phyloP scores from a whole-genome alignment of 352 stramenopile species.

The Globisporangium spiculum region DNA sequence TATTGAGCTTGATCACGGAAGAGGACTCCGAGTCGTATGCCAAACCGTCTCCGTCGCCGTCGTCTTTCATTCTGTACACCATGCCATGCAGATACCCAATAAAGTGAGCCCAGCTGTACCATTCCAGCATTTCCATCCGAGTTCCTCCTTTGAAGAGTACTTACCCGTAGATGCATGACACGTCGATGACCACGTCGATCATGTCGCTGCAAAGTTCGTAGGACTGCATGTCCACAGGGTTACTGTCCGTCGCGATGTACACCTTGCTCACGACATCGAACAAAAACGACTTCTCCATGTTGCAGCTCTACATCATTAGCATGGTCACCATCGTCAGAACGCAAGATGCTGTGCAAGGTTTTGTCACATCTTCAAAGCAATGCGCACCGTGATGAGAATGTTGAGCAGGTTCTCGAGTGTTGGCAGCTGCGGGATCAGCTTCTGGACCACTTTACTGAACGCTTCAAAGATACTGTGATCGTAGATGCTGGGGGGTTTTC shows the following conservation, averaged over 20 bases:
- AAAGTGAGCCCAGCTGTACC: not conserved
- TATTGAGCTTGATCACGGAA: constrained; percentile 97
- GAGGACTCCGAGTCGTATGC: constrained; percentile 96
- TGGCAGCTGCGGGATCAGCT: constrained; percentile 95
- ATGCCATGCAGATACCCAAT: not conserved
- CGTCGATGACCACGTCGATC: constrained; percentile 99
- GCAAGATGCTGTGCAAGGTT: not conserved
- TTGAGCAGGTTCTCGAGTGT: constrained; percentile 98
- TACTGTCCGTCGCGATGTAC: constrained; percentile 98
- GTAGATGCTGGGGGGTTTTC: constrained; percentile 57
- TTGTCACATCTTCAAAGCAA: constrained; percentile 1
- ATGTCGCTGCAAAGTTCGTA: constrained; percentile 99
- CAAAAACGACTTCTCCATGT: constrained; percentile 99
- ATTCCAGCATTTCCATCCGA: constrained; percentile 19
- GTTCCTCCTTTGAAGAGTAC: not conserved
- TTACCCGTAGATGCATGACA: constrained; percentile 97
- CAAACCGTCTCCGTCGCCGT: constrained; percentile 88
- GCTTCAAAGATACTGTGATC: constrained; percentile 98
- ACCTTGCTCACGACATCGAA: constrained; percentile 99
- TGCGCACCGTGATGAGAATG: constrained; percentile 89
- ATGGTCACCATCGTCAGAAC: not conserved
- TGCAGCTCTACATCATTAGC: constrained; percentile 82
- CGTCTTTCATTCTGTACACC: constrained; percentile 74
- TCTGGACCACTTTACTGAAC: constrained; percentile 97
- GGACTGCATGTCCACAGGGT: constrained; percentile 96